These are phyloP conservation scores for Xylaria polymorpha DNA, from an alignment of 2,329 filamentous ascomycete species.

Conservation along the genomic window DNA sequence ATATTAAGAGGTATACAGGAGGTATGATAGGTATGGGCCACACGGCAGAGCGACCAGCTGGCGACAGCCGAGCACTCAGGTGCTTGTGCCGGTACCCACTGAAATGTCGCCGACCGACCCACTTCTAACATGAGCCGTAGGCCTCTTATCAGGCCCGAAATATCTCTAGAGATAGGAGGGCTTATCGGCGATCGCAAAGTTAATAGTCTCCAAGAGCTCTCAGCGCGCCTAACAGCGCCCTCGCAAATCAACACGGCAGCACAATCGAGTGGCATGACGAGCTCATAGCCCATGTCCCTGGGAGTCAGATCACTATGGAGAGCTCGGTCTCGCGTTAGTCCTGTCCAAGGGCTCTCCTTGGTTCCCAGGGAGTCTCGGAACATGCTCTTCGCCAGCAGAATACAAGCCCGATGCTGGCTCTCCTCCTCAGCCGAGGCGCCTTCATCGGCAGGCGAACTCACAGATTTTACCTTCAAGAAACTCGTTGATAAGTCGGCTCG, in stretches of 20 bases:
- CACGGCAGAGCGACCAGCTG: neutral
- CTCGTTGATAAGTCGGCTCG: neutral
- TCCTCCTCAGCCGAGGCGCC: constrained; percentile 26
- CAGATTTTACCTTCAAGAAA: neutral
- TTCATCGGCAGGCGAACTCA: neutral
- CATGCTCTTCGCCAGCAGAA: constrained; percentile 27
- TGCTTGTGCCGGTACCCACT: neutral
- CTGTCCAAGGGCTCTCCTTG: constrained; percentile 45
- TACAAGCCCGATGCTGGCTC: constrained; percentile 38
- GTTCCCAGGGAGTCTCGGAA: constrained; percentile 44
- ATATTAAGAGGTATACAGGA: neutral
- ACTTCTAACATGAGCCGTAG: neutral
- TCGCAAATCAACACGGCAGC: neutral
- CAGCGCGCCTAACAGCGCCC: constrained; percentile 1
- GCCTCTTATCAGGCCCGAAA: no score
- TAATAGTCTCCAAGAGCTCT: neutral
- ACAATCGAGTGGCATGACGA: constrained; percentile 43
- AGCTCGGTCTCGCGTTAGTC: constrained; percentile 42
- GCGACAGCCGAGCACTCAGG: neutral
- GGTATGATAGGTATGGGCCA: neutral
- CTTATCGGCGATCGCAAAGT: constrained; percentile 26
- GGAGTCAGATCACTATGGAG: constrained; percentile 48
- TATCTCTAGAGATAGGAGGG: neutral
- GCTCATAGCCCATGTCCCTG: constrained; percentile 51
- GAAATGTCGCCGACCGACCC: neutral